Evolutionary conservation across 2,329 filamentous ascomycete species (phyloP).

Genomic region (Pseudogymnoascus sp.): DNA sequence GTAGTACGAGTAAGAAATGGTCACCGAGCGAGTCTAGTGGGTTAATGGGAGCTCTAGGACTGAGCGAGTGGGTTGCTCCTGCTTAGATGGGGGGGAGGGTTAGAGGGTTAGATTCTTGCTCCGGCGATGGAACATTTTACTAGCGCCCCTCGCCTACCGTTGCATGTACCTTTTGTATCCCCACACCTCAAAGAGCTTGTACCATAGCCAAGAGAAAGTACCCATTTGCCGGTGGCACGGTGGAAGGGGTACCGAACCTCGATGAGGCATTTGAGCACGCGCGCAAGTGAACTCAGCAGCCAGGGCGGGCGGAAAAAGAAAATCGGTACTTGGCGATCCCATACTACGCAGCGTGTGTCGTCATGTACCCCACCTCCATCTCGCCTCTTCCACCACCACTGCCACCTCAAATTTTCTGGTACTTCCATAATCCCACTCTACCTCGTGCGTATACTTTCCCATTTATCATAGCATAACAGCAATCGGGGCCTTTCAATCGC

Average conservation of each 20-base stretch:
- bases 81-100: neutral
- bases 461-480: neutral
- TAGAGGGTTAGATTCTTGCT: neutral
- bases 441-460: neutral
- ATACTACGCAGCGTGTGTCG: neutral
- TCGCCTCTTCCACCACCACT: neutral
- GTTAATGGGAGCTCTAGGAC: too few relatives aligned
- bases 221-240: neutral
- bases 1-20: conserved; percentile 2
- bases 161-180: neutral
- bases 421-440: neutral
- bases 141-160: neutral
- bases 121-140: neutral
- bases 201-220: neutral
- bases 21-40: neutral
- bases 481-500: neutral
- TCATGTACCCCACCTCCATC: neutral
- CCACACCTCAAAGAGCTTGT: neutral
- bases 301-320: neutral
- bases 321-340: neutral
- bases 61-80: neutral
- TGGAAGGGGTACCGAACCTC: neutral
- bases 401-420: neutral
- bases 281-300: neutral
- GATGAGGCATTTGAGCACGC: neutral